phyloP scores from a whole-genome alignment of 2,329 filamentous ascomycete genomes.

The Beauveria pseudobassiana region DNA sequence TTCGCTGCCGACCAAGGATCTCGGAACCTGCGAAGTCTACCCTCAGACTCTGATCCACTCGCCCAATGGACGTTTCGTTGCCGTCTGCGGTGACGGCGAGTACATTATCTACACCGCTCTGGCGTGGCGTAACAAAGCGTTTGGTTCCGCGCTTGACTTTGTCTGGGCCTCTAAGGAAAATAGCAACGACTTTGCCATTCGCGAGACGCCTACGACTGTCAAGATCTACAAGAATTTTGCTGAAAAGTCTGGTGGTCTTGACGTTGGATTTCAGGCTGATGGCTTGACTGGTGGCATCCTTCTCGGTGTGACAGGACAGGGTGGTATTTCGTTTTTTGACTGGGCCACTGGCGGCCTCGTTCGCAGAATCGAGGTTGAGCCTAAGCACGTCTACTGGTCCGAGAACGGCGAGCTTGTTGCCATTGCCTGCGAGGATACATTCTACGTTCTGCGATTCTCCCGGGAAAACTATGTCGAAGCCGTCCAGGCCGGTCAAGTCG shows the following conservation, averaged over 20 bases:
- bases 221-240: constrained; percentile 98
- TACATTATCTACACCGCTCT: constrained; percentile 98
- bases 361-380: constrained; percentile 78
- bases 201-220: constrained; percentile 87
- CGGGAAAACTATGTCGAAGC: constrained; percentile 82
- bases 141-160: constrained; percentile 91
- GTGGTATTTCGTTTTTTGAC: constrained; percentile 92
- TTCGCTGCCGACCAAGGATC: constrained; percentile 81
- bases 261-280: constrained; percentile 93
- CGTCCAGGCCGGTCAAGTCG: constrained; percentile 71
- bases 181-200: constrained; percentile 96
- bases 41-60: constrained; percentile 91
- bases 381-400: constrained; percentile 86
- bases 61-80: constrained; percentile 84
- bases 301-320: constrained; percentile 89
- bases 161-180: constrained; percentile 96
- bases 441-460: constrained; percentile 89
- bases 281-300: constrained; percentile 83
- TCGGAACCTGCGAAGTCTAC: constrained; percentile 94
- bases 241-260: constrained; percentile 79
- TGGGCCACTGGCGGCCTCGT: constrained; percentile 88
- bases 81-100: constrained; percentile 84
- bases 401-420: constrained; percentile 90
- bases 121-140: constrained; percentile 95
- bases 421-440: constrained; percentile 89